Conservation (phyloP, 129 eudicot genomes). For the Chrysanthemum makinoi region DNA sequence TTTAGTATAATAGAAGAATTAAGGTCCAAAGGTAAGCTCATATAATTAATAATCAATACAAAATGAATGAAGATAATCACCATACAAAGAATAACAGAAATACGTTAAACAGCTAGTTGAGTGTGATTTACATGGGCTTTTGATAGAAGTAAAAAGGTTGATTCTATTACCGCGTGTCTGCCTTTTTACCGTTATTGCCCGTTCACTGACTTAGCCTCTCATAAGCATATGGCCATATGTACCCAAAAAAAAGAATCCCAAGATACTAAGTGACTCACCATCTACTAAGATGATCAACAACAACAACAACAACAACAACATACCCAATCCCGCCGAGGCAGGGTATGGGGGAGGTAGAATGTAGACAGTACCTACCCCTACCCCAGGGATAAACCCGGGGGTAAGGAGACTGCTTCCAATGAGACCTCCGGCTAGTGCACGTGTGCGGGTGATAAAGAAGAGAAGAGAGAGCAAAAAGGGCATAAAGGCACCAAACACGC, state of each 20-base stretch:
- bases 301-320: too few relatives aligned
- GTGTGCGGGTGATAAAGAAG: too few relatives aligned
- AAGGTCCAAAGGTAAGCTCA: neutral
- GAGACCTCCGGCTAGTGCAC: too few relatives aligned
- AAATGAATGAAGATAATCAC: neutral
- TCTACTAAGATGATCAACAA: neutral
- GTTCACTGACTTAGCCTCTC: neutral
- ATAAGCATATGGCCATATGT: neutral
- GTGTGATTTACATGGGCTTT: constrained; percentile 1
- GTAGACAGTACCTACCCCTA: too few relatives aligned
- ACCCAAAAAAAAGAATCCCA: neutral
- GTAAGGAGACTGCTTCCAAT: too few relatives aligned
- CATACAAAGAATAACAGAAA: neutral
- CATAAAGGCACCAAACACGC: too few relatives aligned
- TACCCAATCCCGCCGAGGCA: too few relatives aligned
- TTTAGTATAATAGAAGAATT: too few relatives aligned
- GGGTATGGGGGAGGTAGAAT: too few relatives aligned
- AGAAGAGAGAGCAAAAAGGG: too few relatives aligned
- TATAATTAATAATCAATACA: neutral
- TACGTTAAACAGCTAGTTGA: constrained; percentile 1
- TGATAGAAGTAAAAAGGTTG: neutral
- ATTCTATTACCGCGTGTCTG: neutral
- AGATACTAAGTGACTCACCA: neutral
- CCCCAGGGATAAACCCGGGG: too few relatives aligned
- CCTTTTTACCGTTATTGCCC: neutral